Evolutionary conservation across 148 eudicot species (phyloP), one percentile per base, ranked within the genome.

Genomic region (Nepenthes mirabilis): DNA sequence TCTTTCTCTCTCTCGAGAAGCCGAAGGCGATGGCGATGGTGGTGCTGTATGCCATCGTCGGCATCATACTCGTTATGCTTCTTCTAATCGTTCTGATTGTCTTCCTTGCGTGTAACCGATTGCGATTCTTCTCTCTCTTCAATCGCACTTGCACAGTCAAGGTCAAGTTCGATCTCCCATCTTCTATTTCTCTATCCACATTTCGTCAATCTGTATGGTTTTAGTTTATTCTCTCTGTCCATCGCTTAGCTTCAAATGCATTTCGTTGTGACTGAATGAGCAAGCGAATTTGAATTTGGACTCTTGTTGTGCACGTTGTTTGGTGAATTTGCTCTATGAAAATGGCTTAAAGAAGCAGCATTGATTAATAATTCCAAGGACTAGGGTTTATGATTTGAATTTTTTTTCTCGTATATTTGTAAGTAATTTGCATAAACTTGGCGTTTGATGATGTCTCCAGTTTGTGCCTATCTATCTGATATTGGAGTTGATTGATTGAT

Each of bases 41-140:
- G 9, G 72, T 56, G 51, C 59, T 36, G 57, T 55, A 37, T 64
- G 47, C 65, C 12, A 32, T 72, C 10, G 65, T 58, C 59, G 58
- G 68, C 58, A 51, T 67, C 48, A 3, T 76, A 56, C 56, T 78
- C 70, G 67, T 82, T 68, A 70, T 87, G 80, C 73, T 84, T 11
- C 70, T 90, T 35, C 71, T 90, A 33, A 49, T 87, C 65, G 35
- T 90, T 47, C 54, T 90, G 50, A 72, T 90, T 67, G 37, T 82
- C 74, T 32, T 81, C 68, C 59, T 87, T 63, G 79, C 81, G 61
- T 90, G 82, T 62, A 90, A 84, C 70, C 97, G 95, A 70, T 87
- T 91, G 93, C 89, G 86, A 48, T 73, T 76, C 51, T 67, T 87
- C 62, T 65, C 74, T 62, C 79, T 70, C 63, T 64, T 63, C 62